These are phyloP conservation scores for Neurospora sp. DNA, from an alignment of 495 filamentous ascomycete genomes.

Conservation along the genomic window DNA sequence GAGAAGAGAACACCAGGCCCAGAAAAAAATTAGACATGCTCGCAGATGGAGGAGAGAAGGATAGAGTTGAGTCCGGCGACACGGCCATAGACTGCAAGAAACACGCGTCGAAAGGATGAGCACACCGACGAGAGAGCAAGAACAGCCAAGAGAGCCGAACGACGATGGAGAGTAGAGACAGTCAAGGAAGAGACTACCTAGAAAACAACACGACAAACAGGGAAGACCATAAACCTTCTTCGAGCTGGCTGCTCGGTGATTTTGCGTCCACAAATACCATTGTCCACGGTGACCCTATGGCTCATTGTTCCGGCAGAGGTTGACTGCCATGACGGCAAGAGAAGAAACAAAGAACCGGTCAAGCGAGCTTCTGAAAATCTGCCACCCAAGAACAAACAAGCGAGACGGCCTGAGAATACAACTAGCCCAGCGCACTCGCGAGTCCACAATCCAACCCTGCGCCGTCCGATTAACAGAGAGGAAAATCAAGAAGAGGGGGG, in stretches of 20 bases:
- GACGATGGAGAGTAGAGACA: not conserved
- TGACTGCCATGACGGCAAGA: not conserved
- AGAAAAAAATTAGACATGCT: not conserved
- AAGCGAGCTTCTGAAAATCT: no score
- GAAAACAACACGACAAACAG: not conserved
- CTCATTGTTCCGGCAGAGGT: not conserved
- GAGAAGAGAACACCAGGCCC: not conserved
- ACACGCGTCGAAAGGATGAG: not conserved
- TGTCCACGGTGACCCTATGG: not conserved
- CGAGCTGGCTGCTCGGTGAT: not conserved
- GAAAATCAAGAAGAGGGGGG: not conserved
- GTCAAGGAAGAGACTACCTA: no score
- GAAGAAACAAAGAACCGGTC: not conserved
- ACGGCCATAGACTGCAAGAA: not conserved
- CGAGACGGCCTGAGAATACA: no score
- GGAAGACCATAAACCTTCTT: not conserved
- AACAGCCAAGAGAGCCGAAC: not conserved
- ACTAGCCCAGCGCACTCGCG: not conserved
- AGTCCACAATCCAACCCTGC: not conserved
- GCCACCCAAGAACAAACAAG: no score
- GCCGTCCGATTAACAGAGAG: not conserved
- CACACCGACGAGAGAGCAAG: not conserved
- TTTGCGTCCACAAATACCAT: not conserved
- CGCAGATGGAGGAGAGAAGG: not conserved
- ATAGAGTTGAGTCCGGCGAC: no score